Conservation (phyloP, 2,329 filamentous ascomycete genomes). For the Microascus cirrosus region DNA sequence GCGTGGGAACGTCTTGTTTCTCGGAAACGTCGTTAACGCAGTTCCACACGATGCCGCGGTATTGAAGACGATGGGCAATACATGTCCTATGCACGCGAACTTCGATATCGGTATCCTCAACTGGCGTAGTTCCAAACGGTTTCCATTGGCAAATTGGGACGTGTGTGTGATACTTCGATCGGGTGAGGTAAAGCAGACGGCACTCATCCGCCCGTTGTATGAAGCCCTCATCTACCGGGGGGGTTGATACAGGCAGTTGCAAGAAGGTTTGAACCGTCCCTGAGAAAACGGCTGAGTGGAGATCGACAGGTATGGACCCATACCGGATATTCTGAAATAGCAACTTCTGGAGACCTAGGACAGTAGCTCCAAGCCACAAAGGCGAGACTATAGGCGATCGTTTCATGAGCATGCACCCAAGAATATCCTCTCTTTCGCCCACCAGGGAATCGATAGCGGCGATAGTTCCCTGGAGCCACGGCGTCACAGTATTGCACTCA, state of each 20-base stretch:
- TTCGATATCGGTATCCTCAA: conserved; percentile 16
- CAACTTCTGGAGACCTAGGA: conserved; percentile 11
- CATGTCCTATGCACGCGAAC: conserved; percentile 15
- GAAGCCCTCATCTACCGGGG: conserved; percentile 8
- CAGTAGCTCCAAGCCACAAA: conserved; percentile 16
- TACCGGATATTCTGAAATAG: conserved; percentile 11
- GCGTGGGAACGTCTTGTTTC: not conserved
- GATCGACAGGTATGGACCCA: conserved; percentile 14
- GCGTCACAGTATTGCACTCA: conserved; percentile 16
- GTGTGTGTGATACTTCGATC: conserved; percentile 10
- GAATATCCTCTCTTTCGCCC: conserved; percentile 6
- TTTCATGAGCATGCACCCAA: conserved; percentile 15
- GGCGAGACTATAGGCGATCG: conserved; percentile 12
- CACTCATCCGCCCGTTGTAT: conserved; percentile 15
- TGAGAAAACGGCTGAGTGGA: conserved; percentile 16
- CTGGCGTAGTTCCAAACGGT: conserved; percentile 15
- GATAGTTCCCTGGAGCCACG: conserved; percentile 16
- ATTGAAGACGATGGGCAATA: conserved; percentile 12
- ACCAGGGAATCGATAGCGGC: conserved; percentile 13
- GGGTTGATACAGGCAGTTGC: conserved; percentile 11
- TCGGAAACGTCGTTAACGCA: conserved; percentile 7
- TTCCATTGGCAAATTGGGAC: conserved; percentile 15
- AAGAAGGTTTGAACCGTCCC: conserved; percentile 15
- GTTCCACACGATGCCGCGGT: conserved; percentile 12
- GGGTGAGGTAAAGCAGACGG: conserved; percentile 16